These are phyloP conservation scores for Paraphaeosphaeria sporulosa DNA, from an alignment of 2,329 filamentous ascomycete genomes.

Conservation along the genomic window DNA sequence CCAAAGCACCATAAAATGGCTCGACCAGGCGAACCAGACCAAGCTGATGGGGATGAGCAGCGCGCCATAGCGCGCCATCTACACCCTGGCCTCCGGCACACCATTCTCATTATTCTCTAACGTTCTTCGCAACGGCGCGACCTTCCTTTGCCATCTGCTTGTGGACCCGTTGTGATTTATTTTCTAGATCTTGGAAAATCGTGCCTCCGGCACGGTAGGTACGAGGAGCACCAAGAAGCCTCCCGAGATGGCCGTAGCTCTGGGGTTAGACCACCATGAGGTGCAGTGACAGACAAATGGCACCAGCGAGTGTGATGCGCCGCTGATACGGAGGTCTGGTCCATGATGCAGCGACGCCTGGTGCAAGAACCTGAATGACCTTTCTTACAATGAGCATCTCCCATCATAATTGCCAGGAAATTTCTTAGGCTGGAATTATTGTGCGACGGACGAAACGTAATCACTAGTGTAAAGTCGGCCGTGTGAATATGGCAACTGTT, in stretches of 20 bases:
- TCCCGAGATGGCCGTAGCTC: slow-evolving; percentile 59
- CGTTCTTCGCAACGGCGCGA: slow-evolving; percentile 14
- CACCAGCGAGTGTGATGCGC: no score
- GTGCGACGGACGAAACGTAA: no score
- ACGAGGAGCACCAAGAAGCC: slow-evolving; percentile 55
- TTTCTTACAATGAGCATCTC: no score
- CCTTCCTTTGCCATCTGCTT: slow-evolving; percentile 38
- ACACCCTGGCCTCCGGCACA: slow-evolving; percentile 39
- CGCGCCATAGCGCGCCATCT: slow-evolving; percentile 17
- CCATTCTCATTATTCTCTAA: slow-evolving; percentile 20
- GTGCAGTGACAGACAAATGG: no score
- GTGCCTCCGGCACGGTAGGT: slow-evolving; percentile 36
- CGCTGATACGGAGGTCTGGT: no score
- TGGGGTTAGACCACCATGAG: no score
- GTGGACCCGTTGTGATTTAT: slow-evolving; percentile 75
- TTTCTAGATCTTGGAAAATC: slow-evolving; percentile 29
- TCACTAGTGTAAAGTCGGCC: no score
- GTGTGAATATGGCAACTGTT: no score
- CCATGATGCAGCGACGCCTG: no score
- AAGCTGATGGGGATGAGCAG: slow-evolving; percentile 31
- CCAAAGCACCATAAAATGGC: slow-evolving; percentile 19
- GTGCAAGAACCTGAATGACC: no score
- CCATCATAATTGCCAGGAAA: no score
- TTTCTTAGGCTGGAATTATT: no score
- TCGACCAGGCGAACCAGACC: slow-evolving; percentile 37